These are phyloP conservation scores for Ceriops tagal DNA, from an alignment of 345 rosid genomes.

Conservation along the genomic window DNA sequence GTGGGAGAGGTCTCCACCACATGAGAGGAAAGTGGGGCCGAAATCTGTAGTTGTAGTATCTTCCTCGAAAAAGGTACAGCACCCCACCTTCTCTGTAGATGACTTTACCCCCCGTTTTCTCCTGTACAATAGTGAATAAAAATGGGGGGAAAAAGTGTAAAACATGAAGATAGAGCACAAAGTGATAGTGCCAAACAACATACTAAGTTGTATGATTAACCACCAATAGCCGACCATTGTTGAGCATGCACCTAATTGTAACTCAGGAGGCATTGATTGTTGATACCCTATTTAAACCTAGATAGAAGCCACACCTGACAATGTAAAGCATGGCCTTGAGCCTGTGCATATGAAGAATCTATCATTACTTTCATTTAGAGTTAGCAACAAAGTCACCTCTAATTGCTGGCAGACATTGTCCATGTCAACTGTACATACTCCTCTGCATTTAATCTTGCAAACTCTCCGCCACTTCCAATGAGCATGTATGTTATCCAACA, in stretches of 20 bases:
- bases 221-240: too few species aligned
- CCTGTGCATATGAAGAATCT: neutral
- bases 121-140: constrained; percentile 44
- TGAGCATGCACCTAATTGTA: too few species aligned
- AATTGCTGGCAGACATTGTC: constrained; percentile 79
- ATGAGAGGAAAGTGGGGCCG: constrained; percentile 83
- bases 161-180: neutral
- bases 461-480: constrained; percentile 83
- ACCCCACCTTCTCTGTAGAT: constrained; percentile 75
- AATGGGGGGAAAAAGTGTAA: neutral
- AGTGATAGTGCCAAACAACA: neutral
- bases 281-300: too few species aligned
- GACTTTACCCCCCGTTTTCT: constrained; percentile 85
- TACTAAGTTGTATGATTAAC: neutral
- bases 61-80: constrained; percentile 75
- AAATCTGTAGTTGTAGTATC: constrained; percentile 80
- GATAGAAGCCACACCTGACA: neutral
- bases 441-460: constrained; percentile 89
- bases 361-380: neutral
- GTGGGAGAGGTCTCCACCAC: constrained; percentile 85
- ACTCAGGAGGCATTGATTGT: too few species aligned
- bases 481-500: constrained; percentile 89
- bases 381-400: constrained; percentile 47
- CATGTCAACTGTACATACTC: constrained; percentile 96
- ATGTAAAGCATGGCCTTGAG: neutral